Percentiles rank a stretch among this genome's conserved stretches.
phyloP scores from a whole-genome alignment of 352 stramenopile species.

The Chrysophaeum taylorii region DNA sequence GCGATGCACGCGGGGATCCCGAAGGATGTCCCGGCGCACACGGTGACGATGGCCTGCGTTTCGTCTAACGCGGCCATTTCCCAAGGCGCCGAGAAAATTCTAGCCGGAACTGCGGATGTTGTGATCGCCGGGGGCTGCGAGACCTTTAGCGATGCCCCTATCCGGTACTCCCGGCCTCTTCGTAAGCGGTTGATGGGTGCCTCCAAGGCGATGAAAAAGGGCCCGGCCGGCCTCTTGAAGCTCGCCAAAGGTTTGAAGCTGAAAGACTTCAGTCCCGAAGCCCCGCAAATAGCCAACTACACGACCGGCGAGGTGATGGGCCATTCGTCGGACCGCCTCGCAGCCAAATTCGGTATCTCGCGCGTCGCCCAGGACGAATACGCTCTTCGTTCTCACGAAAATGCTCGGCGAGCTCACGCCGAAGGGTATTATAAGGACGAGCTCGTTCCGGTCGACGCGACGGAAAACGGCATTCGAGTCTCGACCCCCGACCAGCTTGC shows the following conservation, averaged over 20 bases:
- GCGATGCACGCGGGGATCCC: constrained; percentile 89
- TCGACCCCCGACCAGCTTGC: constrained; percentile 84
- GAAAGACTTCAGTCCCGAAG: constrained; percentile 73
- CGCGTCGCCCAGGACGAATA: constrained; percentile 92
- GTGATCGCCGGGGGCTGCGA: constrained; percentile 87
- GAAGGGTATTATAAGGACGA: constrained; percentile 80
- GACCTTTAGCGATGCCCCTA: constrained; percentile 94
- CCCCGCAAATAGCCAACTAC: constrained; percentile 95
- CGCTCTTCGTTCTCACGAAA: constrained; percentile 79
- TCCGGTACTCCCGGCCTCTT: constrained; percentile 80
- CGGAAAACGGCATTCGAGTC: constrained; percentile 91
- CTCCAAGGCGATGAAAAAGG: constrained; percentile 82
- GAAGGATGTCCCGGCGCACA: constrained; percentile 82
- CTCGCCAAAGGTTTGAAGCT: constrained; percentile 85
- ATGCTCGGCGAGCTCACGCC: constrained; percentile 82
- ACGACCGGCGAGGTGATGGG: constrained; percentile 97
- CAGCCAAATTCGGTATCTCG: constrained; percentile 81
- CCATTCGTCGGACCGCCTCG: constrained; percentile 84
- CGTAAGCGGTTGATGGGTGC: constrained; percentile 70
- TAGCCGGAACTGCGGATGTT: constrained; percentile 83
- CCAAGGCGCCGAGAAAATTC: constrained; percentile 84
- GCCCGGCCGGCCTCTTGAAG: constrained; percentile 65
- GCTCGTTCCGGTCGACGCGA: constrained; percentile 13
- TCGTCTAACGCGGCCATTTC: constrained; percentile 87
- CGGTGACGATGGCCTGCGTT: constrained; percentile 89